Evolutionary conservation across 2,329 filamentous ascomycete genomes (phyloP), one percentile per base, ranked within the genome.

Genomic region (Stagonosporopsis cucurbitacearum): DNA sequence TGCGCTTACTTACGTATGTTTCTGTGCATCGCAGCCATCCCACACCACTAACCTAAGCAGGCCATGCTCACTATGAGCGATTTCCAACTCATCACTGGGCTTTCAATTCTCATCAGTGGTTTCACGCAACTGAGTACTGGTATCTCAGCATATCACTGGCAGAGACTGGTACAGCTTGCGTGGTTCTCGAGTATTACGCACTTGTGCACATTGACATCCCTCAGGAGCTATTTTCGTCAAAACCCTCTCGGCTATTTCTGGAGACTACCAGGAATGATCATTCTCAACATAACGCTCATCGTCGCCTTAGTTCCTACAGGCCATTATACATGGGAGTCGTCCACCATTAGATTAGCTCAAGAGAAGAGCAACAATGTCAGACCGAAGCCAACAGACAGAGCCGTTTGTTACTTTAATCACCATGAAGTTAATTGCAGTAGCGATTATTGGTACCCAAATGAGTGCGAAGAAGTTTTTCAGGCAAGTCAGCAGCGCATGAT

Each of bases 131-230:
- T 65, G 2, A 46, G 39, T 8, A 57, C 50, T 13, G 53, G 62
- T 6, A 48, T 65, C 2, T 61, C 62, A 7, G 43, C 39, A n/a
- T 65, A 63, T 22, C 62, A 65, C 30, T 63, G 57, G 55, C 57
- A 61, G 28, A 52, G 48, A 15, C 25, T 63, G 8, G 51, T 61
- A 6, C 48, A 58, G 23, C 42, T 65, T 4, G 60, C 60, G 11
- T 65, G 56, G 57, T 61, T 63, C 22, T 58, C 55, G 4, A 58
- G 53, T 39, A 25, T 58, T 3, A 61, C 57, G 2, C 60, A 63
- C 15, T 46, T 63, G 1, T 55, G 44, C 20, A 61, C 53, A 26
- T 30, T 63, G 3, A 59, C 60, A 4, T 42, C 36, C 8, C 22
- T 53, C 15, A 28, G 50, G 19, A 36, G 30, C 8, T 46, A 53